These are phyloP conservation scores for Colletotrichum zoysiae DNA, from an alignment of 2,329 filamentous ascomycete species.

Conservation along the genomic window DNA sequence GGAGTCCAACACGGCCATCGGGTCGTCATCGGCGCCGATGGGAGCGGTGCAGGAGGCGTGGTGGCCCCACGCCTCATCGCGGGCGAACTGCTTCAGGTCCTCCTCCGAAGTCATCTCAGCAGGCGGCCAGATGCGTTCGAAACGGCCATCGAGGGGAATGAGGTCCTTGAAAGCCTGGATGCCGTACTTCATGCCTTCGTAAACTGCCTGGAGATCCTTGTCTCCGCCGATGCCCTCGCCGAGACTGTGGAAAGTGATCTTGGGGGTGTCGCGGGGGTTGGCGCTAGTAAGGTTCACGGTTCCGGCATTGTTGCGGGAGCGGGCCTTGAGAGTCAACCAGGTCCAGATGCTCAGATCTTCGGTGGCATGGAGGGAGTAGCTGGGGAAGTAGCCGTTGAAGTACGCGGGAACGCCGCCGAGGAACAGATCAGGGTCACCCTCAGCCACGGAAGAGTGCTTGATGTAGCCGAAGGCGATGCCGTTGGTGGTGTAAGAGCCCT, in stretches of 20 bases:
- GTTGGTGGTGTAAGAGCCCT: slow-evolving; percentile 56
- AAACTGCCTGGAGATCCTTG: slow-evolving; percentile 55
- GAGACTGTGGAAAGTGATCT: slow-evolving; percentile 71
- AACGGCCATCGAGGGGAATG: slow-evolving; percentile 55
- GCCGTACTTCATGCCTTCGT: slow-evolving; percentile 61
- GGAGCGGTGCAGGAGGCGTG: slow-evolving; percentile 66
- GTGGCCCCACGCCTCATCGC: slow-evolving; percentile 61
- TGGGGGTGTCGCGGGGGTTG: slow-evolving; percentile 72
- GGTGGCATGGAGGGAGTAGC: slow-evolving; percentile 60
- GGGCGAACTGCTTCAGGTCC: slow-evolving; percentile 47
- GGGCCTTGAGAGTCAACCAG: slow-evolving; percentile 64
- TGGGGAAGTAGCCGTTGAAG: slow-evolving; percentile 68
- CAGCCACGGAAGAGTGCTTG: slow-evolving; percentile 51
- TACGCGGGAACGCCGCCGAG: slow-evolving; percentile 66
- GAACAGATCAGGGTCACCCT: slow-evolving; percentile 63
- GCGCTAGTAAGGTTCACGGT: slow-evolving; percentile 71
- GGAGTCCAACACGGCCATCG: slow-evolving; percentile 66
- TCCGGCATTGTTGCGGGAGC: slow-evolving; percentile 68
- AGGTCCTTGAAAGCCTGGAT: slow-evolving; percentile 54
- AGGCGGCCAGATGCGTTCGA: slow-evolving; percentile 52
- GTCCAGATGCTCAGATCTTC: slow-evolving; percentile 56
- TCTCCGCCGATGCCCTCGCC: slow-evolving; percentile 57
- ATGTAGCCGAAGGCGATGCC: slow-evolving; percentile 66
- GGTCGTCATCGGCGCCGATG: slow-evolving; percentile 65
- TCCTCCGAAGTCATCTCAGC: slow-evolving; percentile 55